These are phyloP conservation scores for Camelina laxa DNA, from an alignment of 345 rosid genomes.

Conservation along the genomic window DNA sequence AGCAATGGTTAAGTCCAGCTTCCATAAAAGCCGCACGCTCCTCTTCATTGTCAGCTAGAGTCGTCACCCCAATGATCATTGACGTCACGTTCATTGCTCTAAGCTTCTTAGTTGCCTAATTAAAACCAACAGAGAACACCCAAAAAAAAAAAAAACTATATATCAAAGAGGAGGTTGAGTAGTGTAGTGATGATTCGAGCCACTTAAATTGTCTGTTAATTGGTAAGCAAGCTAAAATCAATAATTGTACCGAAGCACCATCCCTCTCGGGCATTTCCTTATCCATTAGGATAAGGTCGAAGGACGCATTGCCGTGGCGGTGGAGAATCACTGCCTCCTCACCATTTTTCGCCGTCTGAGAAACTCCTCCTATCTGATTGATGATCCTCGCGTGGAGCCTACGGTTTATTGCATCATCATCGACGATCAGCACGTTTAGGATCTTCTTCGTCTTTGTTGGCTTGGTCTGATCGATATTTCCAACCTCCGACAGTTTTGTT, in stretches of 20 bases:
- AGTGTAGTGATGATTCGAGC: conserved; percentile 8
- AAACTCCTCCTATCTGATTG: conserved; percentile 28
- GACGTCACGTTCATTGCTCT: conserved; percentile 47
- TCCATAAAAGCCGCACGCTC: conserved; percentile 43
- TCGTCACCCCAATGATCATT: conserved; percentile 44
- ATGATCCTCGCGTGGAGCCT: conserved; percentile 33
- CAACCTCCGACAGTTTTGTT: conserved; percentile 13
- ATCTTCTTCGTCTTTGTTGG: conserved; percentile 17
- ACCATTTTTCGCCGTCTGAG: conserved; percentile 33
- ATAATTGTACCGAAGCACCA: conserved; percentile 38
- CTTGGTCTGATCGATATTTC: neutral
- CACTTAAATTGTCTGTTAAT: neutral
- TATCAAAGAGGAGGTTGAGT: neutral
- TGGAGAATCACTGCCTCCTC: conserved; percentile 42
- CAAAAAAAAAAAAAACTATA: neutral
- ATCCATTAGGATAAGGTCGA: conserved; percentile 47
- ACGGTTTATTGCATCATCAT: conserved; percentile 40
- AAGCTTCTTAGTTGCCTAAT: conserved; percentile 44
- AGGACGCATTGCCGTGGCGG: conserved; percentile 24
- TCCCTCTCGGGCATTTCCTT: conserved; percentile 45
- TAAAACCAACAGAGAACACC: conserved; percentile 1
- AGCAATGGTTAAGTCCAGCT: conserved; percentile 44
- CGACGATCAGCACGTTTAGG: conserved; percentile 42
- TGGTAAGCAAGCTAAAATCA: neutral
- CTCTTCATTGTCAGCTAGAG: conserved; percentile 33